Evolutionary conservation across 2,329 filamentous ascomycete species (phyloP), one percentile per base, ranked within the genome.

Genomic region (Pezicula neosporulosa): DNA sequence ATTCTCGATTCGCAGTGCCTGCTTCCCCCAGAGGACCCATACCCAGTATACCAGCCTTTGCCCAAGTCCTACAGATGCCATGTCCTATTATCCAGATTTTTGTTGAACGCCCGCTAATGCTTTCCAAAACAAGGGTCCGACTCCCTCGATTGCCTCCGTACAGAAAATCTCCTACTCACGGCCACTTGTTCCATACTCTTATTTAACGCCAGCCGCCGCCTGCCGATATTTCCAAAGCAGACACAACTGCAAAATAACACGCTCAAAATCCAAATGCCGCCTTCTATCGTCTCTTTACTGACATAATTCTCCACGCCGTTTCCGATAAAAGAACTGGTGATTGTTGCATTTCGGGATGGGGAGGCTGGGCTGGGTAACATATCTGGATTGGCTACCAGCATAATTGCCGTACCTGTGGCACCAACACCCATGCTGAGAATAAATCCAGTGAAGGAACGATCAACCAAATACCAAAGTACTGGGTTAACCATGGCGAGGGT

Each of bases 191-290:
- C 39, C 16, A 42, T 19, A 19, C 39, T 42, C 39, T 24, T 42
- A 16, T 42, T 18, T 19, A 66, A 46, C 12, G 86, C 85, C 57
- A 97, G 71, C 55, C 89, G 71, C 55, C 89, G 79, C 56, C 94
- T 78, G 12, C 94, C 94, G 64, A 99, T 90, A 66, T 96, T 97
- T 10, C 94, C 94, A 75, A 99, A 97, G 70, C 92, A 97, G 9
- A 97, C 83, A 60, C 90, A 91, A 64, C 90, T 95, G 71, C 94
- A 97, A 67, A 97, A 99, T 47, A 99, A 72, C 24, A 97, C 91
- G 64, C 90, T 96, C 21, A 93, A 78, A 64, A 96, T 87, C 93
- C 94, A 99, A 4, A 91, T 89, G 12, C 85, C 86, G 16, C 87
- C 80, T 51, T 87, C 89, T 1, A 91, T 68, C 6, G 75, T 83